Evolutionary conservation across 257 asterid genomes (phyloP), one percentile per base, ranked within the genome.

Genomic region (Solanum corneliomulleri): DNA sequence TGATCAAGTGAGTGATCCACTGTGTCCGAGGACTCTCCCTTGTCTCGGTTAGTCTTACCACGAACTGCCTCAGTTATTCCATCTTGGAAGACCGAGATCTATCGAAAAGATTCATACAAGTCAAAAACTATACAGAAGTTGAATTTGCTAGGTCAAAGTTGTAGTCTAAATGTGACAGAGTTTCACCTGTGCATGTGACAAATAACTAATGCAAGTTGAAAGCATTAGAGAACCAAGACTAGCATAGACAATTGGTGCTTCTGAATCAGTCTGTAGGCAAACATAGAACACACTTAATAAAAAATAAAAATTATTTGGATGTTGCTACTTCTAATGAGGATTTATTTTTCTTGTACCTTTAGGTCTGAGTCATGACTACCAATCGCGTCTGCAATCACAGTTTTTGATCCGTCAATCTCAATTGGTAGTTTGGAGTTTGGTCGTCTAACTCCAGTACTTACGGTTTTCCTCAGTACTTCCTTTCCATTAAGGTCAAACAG

Each of bases 161-260:
- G 84, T 21, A 25, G 23, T 31, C 60, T 49, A 47, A 47, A 69
- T 35, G 33, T 9, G 35, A 45, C 37, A 78, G 52, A 56, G 45
- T 23, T 72, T 86, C 88, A 96, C 99, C 99, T 96, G 99, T 78
- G 96, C 87, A 88, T 96, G 98, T 39, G 99, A 96, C 84, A 95
- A 86, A 78, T 92, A 96, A 88, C 99, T 94, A 92, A 97, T 89
- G 91, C 98, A 93, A 33, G 99, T 95, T 25, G 99, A 94, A 92
- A 97, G 97, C 97, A 97, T 96, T 37, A 96, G 88, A 88, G 94
- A 93, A 78, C 99, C 99, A 89, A 97, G 95, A 83, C 98, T 99
- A 84, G 96, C 95, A 74, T 97, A 95, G 83, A 93, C 98, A 76
- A 94, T 84, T 39, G 98, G 97, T 86, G 94, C 98, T 47, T 98